Base-by-base conservation (phyloP, 2,329 filamentous ascomycete genomes). In the Graphilbum fragrans region DNA sequence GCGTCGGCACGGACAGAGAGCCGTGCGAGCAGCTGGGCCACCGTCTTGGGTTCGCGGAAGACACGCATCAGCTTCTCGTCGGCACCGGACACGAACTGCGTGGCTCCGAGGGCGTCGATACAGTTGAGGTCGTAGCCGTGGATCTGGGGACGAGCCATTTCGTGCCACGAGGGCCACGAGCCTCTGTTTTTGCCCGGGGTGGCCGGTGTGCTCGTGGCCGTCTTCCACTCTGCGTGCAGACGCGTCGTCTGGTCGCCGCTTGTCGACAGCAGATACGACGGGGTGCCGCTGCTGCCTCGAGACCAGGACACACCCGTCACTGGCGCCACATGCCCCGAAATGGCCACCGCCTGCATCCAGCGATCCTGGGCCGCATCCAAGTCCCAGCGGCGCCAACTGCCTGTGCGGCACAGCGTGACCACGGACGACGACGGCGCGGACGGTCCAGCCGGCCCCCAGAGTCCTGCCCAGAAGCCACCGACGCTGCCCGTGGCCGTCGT, bases 111-210 rank as follows among this genome's bases (percentile, higher is more conserved):
- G 1, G 79, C 74, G 54, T 87, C 83, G 48, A 96, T 80, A 58
- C 92, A 96, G 65, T 96, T 98, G 41, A 98, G 72, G 58, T 98
- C 90, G 58, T 98, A 98, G 31, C 92, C 92, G 58, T 98, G 92
- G 49, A 98, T 98, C 58, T 98, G 92, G 4, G 92, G 92, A 38
- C 92, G 72, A 1, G 88, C 82, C 67, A 96, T 87, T 59, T 98
- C 92, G 60, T 96, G 90, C 92, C 92, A 98, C 11, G 86, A 86
- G 33, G 47, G 42, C 23, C 12, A 38, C 5, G 12, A 31, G 32
- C 16, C 33, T 14, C 29, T 32, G 14, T 3, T n/a, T 2, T n/a
- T 14, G 2, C 29, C 17, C 29, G 20, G 31, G 2, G 11, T 18
- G 17, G 27, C 23, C 18, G n/a, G 39, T 44, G 22, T 52, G 48